Conservation (phyloP, 257 asterid species). For the Cordia subcordata region DNA sequence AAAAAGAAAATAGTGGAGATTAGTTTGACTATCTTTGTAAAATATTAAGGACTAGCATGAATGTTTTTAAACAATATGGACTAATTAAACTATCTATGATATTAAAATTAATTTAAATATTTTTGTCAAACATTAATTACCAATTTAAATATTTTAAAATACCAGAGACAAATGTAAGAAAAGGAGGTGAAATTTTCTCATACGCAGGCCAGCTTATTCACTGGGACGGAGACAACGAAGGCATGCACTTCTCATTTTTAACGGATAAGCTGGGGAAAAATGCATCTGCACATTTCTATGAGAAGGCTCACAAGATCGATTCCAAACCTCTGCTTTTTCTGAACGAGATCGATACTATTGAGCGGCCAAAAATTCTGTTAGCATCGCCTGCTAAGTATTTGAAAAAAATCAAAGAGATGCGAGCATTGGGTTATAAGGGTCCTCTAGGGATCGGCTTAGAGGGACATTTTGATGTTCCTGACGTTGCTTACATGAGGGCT, state of each 20-base stretch:
- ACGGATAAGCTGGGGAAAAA: slow-evolving; percentile 8
- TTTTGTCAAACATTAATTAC: no score
- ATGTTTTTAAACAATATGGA: no score
- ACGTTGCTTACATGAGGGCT: slow-evolving; percentile 27
- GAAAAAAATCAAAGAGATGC: slow-evolving; percentile 14
- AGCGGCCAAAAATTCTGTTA: not conserved
- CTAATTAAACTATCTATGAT: no score
- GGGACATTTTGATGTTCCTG: slow-evolving; percentile 15
- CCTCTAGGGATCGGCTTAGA: slow-evolving; percentile 27
- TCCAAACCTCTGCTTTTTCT: slow-evolving; percentile 16
- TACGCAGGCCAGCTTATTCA: slow-evolving; percentile 52
- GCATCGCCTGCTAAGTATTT: slow-evolving; percentile 27
- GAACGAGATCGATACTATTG: slow-evolving; percentile 32
- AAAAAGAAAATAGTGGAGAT: no score
- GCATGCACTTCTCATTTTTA: slow-evolving; percentile 44
- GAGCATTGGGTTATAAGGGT: slow-evolving; percentile 12
- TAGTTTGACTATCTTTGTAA: no score
- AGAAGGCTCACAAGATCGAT: slow-evolving; percentile 24
- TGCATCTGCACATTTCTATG: slow-evolving; percentile 4
- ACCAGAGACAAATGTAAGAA: no score
- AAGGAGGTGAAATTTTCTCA: no score
- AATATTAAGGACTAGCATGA: no score
- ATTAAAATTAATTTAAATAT: no score
- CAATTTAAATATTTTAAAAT: no score
- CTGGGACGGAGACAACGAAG: slow-evolving; percentile 75